A percentile compares a stretch with the other conserved stretches of the same genome.
phyloP scores from a whole-genome alignment of 441 rosid genomes.

The Francoa sonchifolia region DNA sequence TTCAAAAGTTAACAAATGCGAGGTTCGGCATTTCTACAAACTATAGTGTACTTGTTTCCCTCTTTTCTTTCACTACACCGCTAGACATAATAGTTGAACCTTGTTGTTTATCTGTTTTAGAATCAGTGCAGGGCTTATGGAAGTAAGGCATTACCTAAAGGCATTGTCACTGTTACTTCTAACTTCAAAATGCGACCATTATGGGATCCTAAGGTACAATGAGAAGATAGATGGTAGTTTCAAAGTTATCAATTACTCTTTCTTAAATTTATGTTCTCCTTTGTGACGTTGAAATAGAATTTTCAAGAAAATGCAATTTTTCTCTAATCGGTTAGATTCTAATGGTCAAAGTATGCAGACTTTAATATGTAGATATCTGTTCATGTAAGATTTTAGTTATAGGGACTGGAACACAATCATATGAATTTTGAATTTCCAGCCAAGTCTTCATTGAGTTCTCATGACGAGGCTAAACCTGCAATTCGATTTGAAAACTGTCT shows the following conservation, averaged over 20 bases:
- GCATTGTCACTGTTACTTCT: constrained; percentile 32
- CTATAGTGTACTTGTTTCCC: neutral
- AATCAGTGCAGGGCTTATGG: constrained; percentile 38
- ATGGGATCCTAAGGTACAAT: constrained; percentile 41
- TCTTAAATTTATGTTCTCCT: neutral
- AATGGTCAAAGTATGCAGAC: too few relatives aligned
- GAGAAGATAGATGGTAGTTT: neutral
- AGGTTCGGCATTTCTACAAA: constrained; percentile 21
- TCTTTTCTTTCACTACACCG: neutral
- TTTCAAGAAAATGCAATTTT: neutral
- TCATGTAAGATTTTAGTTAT: too few relatives aligned
- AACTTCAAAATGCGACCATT: constrained; percentile 51
- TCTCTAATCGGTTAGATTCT: neutral
- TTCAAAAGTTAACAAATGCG: constrained; percentile 20
- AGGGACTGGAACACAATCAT: too few relatives aligned
- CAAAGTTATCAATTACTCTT: neutral
- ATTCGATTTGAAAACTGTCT: too few relatives aligned
- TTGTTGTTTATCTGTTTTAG: constrained; percentile 21
- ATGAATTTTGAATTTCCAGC: too few relatives aligned
- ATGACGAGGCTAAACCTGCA: too few relatives aligned
- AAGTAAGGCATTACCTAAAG: constrained; percentile 43
- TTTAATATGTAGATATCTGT: neutral
- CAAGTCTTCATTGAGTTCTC: too few relatives aligned
- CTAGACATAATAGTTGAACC: neutral
- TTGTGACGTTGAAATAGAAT: neutral